Conservation (phyloP, 2,329 filamentous ascomycete genomes). For the Pseudogymnoascus sp. region DNA sequence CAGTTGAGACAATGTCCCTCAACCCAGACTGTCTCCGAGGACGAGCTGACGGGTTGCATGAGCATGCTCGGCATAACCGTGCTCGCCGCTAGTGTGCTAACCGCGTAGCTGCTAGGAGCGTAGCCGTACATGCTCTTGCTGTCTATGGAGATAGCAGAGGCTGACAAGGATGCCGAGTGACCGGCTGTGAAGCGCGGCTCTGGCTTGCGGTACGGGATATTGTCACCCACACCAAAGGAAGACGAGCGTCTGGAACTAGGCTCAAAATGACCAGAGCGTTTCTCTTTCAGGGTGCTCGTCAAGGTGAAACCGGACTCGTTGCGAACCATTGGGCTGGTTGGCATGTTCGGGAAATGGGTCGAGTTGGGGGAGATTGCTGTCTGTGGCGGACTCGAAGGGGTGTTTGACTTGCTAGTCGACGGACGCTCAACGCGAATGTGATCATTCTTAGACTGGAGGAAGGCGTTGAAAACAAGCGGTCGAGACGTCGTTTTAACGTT, state of each 20-base stretch:
- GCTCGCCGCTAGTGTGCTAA: conserved; percentile 76
- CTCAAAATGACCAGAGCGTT: conserved; percentile 85
- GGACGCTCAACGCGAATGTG: conserved; percentile 64
- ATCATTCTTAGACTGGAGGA: conserved; percentile 67
- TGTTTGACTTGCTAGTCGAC: conserved; percentile 60
- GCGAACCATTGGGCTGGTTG: conserved; percentile 71
- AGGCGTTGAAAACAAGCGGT: conserved; percentile 81
- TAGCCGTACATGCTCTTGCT: conserved; percentile 48
- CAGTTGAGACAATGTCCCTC: conserved; percentile 76
- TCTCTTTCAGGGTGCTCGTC: conserved; percentile 80
- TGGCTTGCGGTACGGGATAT: conserved; percentile 58
- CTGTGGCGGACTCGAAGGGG: conserved; percentile 49
- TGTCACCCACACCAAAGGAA: conserved; percentile 76
- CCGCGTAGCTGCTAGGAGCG: conserved; percentile 75
- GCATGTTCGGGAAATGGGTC: conserved; percentile 61
- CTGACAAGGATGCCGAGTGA: conserved; percentile 58
- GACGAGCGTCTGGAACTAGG: conserved; percentile 73
- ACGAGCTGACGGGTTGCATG: conserved; percentile 69
- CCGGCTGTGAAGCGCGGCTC: conserved; percentile 66
- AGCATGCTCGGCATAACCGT: conserved; percentile 83
- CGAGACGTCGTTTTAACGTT: conserved; percentile 37
- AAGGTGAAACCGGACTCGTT: conserved; percentile 89
- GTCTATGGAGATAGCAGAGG: conserved; percentile 44
- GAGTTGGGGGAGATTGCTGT: conserved; percentile 66
- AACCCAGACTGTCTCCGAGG: conserved; percentile 73